Percentiles rank a stretch among this genome's conserved stretches.
These are phyloP conservation scores for Solanum corneliomulleri DNA, from an alignment of 257 asterid genomes.

Conservation along the genomic window DNA sequence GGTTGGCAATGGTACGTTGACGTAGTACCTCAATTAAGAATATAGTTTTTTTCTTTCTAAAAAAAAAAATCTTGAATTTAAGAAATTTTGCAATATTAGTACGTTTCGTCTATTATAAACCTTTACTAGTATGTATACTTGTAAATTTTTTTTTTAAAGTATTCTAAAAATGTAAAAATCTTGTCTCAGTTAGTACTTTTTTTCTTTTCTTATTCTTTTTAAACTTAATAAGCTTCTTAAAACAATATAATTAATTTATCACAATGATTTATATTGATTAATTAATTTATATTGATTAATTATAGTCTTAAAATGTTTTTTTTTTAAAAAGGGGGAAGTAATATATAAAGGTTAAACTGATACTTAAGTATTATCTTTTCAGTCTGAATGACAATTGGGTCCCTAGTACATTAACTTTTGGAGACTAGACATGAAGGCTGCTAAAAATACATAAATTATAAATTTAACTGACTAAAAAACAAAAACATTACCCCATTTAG, in stretches of 20 bases:
- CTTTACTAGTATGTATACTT: neutral
- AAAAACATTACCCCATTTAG: neutral
- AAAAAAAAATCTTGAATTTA: neutral
- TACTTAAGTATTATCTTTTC: neutral
- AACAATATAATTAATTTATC: neutral
- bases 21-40: neutral
- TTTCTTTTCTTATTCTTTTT: neutral
- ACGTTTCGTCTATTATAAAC: neutral
- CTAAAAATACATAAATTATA: neutral
- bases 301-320: neutral
- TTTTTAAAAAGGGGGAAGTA: neutral
- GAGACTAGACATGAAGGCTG: neutral
- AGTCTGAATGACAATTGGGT: neutral
- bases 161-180: neutral
- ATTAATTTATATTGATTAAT: too few relatives aligned
- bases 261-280: too few relatives aligned
- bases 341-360: neutral
- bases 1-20: neutral
- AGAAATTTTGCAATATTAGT: neutral
- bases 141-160: neutral
- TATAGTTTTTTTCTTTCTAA: neutral
- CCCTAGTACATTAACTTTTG: neutral
- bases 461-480: neutral
- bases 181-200: neutral
- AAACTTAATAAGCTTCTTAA: neutral